Evolutionary conservation across 2,329 filamentous ascomycete species (phyloP).

Genomic region (Scedosporium aurantiacum): DNA sequence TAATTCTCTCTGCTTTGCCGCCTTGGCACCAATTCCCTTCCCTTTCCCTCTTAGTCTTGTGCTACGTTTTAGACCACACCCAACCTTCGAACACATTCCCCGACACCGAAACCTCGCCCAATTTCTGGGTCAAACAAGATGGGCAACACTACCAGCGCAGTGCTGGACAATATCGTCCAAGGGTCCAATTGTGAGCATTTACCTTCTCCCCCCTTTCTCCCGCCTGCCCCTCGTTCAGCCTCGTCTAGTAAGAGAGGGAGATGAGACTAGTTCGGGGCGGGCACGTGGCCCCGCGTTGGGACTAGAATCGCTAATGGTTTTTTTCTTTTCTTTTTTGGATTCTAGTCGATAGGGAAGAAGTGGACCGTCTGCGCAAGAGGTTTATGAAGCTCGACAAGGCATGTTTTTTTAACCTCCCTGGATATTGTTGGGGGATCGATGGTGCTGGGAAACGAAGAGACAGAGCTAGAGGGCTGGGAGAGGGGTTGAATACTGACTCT

Average conservation of each 20-base stretch:
- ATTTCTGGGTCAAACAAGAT: conserved; percentile 24
- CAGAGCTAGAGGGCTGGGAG: background rate
- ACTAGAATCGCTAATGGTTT: background rate
- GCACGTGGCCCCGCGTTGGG: conserved; percentile 65
- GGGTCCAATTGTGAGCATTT: conserved; percentile 72
- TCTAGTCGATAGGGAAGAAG: conserved; percentile 89
- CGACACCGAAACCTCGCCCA: background rate
- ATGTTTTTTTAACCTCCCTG: conserved; percentile 11
- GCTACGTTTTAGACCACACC: background rate
- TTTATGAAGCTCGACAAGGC: conserved; percentile 99
- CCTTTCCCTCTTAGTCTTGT: background rate
- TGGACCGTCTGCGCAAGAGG: conserved; percentile 86
- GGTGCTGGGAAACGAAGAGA: background rate
- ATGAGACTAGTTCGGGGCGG: conserved; percentile 69
- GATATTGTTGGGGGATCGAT: background rate
- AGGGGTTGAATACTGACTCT: background rate
- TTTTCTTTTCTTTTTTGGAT: too few species aligned
- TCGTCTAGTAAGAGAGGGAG: background rate
- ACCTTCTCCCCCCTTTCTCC: conserved; percentile 12
- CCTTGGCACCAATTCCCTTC: background rate
- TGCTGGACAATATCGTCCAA: conserved; percentile 93
- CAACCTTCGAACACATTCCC: background rate
- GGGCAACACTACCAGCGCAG: conserved; percentile 59
- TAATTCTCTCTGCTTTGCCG: background rate
- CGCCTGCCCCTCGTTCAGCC: background rate